These are phyloP conservation scores for Withania somnifera DNA, from an alignment of 305 asterid species.

Conservation along the genomic window DNA sequence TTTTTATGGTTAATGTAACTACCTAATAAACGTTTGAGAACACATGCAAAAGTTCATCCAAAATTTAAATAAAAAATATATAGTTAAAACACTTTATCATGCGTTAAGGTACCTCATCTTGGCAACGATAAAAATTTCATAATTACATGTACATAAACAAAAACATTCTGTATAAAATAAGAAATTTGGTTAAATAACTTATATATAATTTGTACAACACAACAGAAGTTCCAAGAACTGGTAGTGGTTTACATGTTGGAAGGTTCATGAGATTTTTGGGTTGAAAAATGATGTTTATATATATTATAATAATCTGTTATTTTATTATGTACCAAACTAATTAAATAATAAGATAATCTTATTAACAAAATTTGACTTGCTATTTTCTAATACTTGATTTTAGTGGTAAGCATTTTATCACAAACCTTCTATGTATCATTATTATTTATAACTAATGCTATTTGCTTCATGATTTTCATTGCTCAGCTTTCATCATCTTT, in stretches of 20 bases:
- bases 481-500: neutral
- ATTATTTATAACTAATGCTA: neutral
- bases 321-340: neutral
- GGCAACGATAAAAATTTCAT: too few relatives aligned
- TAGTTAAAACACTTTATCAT: too few relatives aligned
- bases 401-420: neutral
- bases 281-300: neutral
- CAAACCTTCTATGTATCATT: neutral
- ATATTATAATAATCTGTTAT: neutral
- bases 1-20: too few relatives aligned
- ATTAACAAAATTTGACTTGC: neutral
- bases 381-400: neutral
- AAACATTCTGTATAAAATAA: neutral
- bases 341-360: neutral
- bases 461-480: neutral
- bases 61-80: too few relatives aligned
- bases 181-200: neutral
- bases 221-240: neutral
- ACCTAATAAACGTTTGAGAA: too few relatives aligned
- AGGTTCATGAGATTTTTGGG: neutral
- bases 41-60: too few relatives aligned
- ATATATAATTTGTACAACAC: neutral
- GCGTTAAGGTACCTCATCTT: too few relatives aligned
- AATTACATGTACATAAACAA: too few relatives aligned
- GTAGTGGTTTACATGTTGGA: neutral